Percentiles rank a stretch among this genome's conserved stretches.
Conservation (phyloP, 495 filamentous ascomycete genomes). For the Penicilliopsis zonata region DNA sequence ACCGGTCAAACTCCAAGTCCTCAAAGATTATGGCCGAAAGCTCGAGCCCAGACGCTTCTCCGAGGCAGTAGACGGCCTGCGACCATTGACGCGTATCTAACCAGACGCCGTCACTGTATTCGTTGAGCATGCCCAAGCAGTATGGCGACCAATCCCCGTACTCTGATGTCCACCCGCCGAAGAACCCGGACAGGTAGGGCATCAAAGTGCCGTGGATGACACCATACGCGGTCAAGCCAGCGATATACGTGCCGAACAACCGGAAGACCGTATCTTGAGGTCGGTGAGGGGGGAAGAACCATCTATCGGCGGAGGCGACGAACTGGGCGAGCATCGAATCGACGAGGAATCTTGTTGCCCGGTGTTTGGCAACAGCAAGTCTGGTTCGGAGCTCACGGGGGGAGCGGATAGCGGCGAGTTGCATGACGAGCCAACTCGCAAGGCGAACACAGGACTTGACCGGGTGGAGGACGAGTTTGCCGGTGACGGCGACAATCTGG, state of each 20-base stretch:
- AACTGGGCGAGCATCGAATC: neutral
- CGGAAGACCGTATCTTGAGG: too few species aligned
- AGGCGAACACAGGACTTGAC: neutral
- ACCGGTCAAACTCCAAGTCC: neutral
- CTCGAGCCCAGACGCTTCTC: constrained; percentile 3
- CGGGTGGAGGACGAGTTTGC: too few species aligned
- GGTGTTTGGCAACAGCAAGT: neutral
- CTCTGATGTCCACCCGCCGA: too few species aligned
- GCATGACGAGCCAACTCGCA: neutral
- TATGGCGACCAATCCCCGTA: neutral
- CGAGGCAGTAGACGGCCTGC: constrained; percentile 4
- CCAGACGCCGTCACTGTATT: neutral
- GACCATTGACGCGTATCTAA: neutral
- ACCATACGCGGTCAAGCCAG: too few species aligned
- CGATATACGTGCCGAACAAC: too few species aligned
- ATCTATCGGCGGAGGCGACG: neutral
- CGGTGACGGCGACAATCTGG: too few species aligned
- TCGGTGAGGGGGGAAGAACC: too few species aligned
- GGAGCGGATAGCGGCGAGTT: neutral
- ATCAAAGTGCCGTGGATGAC: too few species aligned
- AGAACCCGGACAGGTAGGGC: too few species aligned
- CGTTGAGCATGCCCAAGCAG: constrained; percentile 1
- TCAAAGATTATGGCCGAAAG: neutral
- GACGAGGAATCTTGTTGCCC: neutral
- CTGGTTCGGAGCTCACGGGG: neutral